These are phyloP conservation scores for Endocladia muricata DNA, from an alignment of 31 red algal species.

Conservation along the genomic window DNA sequence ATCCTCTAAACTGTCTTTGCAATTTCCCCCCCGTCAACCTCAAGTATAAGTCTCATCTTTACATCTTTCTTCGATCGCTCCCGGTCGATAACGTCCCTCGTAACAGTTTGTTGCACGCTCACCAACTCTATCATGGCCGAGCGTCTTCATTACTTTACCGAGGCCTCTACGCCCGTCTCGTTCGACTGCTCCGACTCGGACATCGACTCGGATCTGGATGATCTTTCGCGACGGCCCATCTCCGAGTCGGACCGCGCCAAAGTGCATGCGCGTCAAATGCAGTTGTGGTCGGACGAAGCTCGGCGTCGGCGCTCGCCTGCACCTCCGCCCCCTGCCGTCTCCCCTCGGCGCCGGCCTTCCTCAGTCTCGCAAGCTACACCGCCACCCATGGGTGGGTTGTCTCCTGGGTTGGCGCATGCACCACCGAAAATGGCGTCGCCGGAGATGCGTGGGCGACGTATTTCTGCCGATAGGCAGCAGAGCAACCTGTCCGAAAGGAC, in stretches of 20 bases:
- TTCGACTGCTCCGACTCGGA: conserved; percentile 55
- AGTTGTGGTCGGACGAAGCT: conserved; percentile 64
- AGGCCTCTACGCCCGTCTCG: conserved; percentile 52
- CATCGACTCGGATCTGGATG: conserved; percentile 56
- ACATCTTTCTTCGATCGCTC: too few species aligned
- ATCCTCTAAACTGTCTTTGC: too few species aligned
- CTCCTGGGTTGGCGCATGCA: not conserved
- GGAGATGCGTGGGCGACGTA: not conserved
- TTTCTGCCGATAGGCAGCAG: conserved; percentile 17
- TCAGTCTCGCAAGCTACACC: not conserved
- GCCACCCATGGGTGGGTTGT: not conserved
- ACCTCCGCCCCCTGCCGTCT: not conserved
- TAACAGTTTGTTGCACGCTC: not conserved
- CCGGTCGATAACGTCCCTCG: too few species aligned
- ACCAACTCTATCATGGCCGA: conserved; percentile 26
- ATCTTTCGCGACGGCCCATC: conserved; percentile 36
- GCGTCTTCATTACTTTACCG: conserved; percentile 48
- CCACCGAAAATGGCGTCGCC: not conserved
- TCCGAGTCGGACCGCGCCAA: conserved; percentile 40
- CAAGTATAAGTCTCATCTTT: too few species aligned
- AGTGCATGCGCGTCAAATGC: conserved; percentile 45
- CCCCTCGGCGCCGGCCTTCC: conserved; percentile 32
- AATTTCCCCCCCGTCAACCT: too few species aligned
- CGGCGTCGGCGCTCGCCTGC: conserved; percentile 33
- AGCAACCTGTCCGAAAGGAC: conserved; percentile 44